These are phyloP conservation scores for Blastobotrys ciferrii DNA, from an alignment of 1,139 yeast genomes.

Conservation along the genomic window DNA sequence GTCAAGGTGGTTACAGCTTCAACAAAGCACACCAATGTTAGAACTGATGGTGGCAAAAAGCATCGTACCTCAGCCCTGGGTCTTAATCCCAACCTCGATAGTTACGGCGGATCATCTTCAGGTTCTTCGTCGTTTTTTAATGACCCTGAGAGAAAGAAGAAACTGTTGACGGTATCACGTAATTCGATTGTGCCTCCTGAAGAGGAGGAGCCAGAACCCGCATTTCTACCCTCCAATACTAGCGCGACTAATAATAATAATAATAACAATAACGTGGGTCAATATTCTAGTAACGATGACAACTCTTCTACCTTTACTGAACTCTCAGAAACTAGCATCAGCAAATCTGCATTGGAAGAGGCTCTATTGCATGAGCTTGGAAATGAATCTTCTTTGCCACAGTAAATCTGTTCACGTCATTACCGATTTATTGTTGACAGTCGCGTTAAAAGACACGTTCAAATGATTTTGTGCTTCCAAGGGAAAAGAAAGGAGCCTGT, in stretches of 20 bases:
- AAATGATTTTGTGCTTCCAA: too few relatives aligned
- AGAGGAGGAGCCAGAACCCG: background rate
- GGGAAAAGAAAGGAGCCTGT: too few relatives aligned
- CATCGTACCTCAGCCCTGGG: background rate
- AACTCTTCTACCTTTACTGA: constrained; percentile 22
- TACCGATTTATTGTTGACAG: too few relatives aligned
- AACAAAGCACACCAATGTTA: constrained; percentile 8
- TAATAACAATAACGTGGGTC: background rate
- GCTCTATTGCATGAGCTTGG: constrained; percentile 38
- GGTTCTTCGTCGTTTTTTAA: background rate
- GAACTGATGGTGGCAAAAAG: constrained; percentile 10
- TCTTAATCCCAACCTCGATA: constrained; percentile 7
- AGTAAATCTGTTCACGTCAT: too few relatives aligned
- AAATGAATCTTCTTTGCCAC: background rate
- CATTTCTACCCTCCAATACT: constrained; percentile 2
- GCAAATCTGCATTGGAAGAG: constrained; percentile 48
- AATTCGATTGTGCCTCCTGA: background rate
- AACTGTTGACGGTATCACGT: constrained; percentile 4
- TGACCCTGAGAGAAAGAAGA: background rate
- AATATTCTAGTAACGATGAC: constrained; percentile 7
- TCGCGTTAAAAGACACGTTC: too few relatives aligned
- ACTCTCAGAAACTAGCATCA: constrained; percentile 38
- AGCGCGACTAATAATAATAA: background rate
- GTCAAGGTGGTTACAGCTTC: constrained; percentile 15
- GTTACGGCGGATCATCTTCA: background rate